Evolutionary conservation across 1,284 basidiomycete species (phyloP), one percentile per base, ranked within the genome.

Genomic region (Cryptococcus sp.): DNA sequence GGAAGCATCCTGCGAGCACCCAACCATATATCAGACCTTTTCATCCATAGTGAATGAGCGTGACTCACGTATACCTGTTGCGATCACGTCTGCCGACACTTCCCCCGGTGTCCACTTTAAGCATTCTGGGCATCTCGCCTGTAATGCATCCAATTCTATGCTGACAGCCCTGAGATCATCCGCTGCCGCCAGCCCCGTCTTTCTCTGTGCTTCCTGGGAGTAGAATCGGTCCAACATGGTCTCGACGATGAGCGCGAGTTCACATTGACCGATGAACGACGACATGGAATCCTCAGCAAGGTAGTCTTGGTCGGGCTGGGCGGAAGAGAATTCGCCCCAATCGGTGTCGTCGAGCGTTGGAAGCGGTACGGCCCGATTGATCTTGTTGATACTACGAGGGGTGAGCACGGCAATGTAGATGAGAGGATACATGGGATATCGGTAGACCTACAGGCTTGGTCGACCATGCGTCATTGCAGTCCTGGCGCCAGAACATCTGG

Each of bases 321-420:
- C 31, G 7, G 40, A 45, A 3, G 53, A 54, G 39, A 50, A 50
- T 19, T 50, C 55, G 48, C 55, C 55, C 55, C 55, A 56, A 19
- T 56, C 55, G 13, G 55, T 56, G 35, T 56, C 55, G 40, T 51
- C 55, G 38, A 56, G 22, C 1, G 47, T 56, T 8, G 55, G 55
- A 6, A 56, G 23, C 23, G 55, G 47, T 22, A 56, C 55, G 10
- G 49, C 50, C 11, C 55, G 47, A 25, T 50, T 44, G 40, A 31
- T 45, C 22, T 56, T 56, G 13, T 49, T 31, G n/a, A 49, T 48
- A 8, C 50, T 51, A 13, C 31, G 31, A 5, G 31, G 13, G 31
- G 2, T 35, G 2, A 35, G 50, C 40, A 3, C 19, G 50, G 50
- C 5, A 41, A 25, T 16, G 22, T 20, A 45, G 16, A 17, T 3